Evolutionary conservation across 257 asterid genomes (phyloP).

Genomic region (Perilla frutescens): DNA sequence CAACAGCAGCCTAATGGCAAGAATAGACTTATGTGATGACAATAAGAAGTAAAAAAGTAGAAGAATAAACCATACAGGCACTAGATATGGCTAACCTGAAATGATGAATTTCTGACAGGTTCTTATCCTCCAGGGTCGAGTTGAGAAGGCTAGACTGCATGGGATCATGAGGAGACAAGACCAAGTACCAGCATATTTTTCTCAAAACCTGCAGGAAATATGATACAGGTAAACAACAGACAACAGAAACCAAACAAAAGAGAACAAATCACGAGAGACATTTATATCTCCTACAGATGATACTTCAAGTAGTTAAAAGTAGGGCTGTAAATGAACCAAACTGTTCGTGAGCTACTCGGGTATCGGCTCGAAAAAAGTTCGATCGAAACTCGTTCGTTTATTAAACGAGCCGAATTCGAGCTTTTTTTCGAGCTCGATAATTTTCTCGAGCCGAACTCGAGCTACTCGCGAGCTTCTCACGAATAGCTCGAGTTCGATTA

Average conservation of each 20-base stretch:
- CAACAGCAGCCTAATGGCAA: slow-evolving; percentile 62
- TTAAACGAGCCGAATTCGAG: too few species aligned
- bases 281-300: neutral
- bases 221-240: slow-evolving; percentile 1
- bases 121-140: slow-evolving; percentile 91
- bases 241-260: neutral
- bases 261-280: slow-evolving; percentile 7
- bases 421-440: too few species aligned
- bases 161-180: slow-evolving; percentile 90
- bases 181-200: slow-evolving; percentile 96
- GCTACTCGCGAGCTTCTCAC: too few species aligned
- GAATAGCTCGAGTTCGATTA: too few species aligned
- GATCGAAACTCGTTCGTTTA: too few species aligned
- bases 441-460: too few species aligned
- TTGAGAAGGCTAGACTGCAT: slow-evolving; percentile 98
- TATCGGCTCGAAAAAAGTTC: too few species aligned
- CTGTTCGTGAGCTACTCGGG: too few species aligned
- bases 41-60: neutral
- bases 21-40: slow-evolving; percentile 15
- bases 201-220: slow-evolving; percentile 70
- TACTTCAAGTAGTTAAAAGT: neutral
- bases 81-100: slow-evolving; percentile 56
- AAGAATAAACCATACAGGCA: neutral
- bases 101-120: slow-evolving; percentile 90
- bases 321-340: too few species aligned